A percentile compares a stretch with the other conserved stretches of the same genome.
phyloP scores from a whole-genome alignment of 768 basidiomycete species.

The Mycena belliarum region DNA sequence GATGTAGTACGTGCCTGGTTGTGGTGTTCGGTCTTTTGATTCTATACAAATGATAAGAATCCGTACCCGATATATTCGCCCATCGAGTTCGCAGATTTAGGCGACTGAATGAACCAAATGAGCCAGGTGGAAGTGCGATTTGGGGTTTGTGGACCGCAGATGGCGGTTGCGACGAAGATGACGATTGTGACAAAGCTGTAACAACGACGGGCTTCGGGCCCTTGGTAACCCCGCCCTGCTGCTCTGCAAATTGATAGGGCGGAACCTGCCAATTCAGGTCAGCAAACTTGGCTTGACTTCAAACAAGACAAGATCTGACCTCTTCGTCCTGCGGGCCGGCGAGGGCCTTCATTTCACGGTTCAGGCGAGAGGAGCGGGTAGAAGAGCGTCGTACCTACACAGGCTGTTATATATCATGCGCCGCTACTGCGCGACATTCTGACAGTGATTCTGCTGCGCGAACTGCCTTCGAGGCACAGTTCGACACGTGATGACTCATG shows the following conservation, averaged over 20 bases:
- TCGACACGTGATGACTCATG: too few relatives aligned
- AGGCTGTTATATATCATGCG: too few relatives aligned
- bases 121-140: conserved; percentile 13
- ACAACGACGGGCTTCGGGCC: conserved; percentile 9
- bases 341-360: not conserved
- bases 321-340: not conserved
- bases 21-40: not conserved
- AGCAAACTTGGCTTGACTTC: too few relatives aligned
- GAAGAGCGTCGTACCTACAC: too few relatives aligned
- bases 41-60: not conserved
- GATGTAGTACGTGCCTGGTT: conserved; percentile 15
- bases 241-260: not conserved
- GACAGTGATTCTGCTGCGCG: too few relatives aligned
- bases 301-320: not conserved
- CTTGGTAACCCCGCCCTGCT: conserved; percentile 1
- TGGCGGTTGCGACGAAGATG: not conserved
- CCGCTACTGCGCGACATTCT: not conserved
- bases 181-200: conserved; percentile 3
- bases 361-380: too few relatives aligned
- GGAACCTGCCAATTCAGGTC: conserved; percentile 3
- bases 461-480: too few relatives aligned
- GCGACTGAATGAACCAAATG: conserved; percentile 13
- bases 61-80: conserved; percentile 14
- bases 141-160: conserved; percentile 1
- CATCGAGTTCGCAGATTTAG: conserved; percentile 13